Conservation (phyloP, 1,139 yeast species). For the Pichia sp. region DNA sequence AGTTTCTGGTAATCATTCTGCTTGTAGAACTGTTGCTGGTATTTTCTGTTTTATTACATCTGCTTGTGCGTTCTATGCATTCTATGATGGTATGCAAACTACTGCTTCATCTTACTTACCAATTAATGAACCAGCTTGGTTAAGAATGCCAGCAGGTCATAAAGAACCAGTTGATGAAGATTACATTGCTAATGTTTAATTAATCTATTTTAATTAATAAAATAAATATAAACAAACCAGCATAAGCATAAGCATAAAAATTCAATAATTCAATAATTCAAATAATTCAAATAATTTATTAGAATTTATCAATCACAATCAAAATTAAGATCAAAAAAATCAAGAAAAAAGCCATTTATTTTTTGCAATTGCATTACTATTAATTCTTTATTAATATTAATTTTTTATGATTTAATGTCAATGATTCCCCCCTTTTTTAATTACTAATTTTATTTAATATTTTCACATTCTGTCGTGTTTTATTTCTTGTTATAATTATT, state of each 20-base stretch:
- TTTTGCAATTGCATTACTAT: no score
- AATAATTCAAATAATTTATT: no score
- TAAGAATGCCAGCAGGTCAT: constrained; percentile 26
- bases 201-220: no score
- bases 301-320: no score
- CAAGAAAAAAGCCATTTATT: no score
- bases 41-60: constrained; percentile 38
- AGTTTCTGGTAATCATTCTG: constrained; percentile 31
- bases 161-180: constrained; percentile 20
- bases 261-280: no score
- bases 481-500: neutral
- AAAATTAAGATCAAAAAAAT: no score
- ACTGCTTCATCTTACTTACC: constrained; percentile 22
- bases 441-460: neutral
- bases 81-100: constrained; percentile 23
- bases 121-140: constrained; percentile 24
- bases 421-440: neutral
- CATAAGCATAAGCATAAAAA: no score
- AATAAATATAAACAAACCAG: no score
- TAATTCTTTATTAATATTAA: no score
- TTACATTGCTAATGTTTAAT: constrained; percentile 9
- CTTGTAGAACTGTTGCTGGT: constrained; percentile 37
- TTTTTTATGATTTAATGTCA: no score
- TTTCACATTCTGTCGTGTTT: neutral
- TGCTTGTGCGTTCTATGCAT: constrained; percentile 35